Percentiles rank a stretch among this genome's conserved stretches.
These are phyloP conservation scores for Macrophomina tecta DNA, from an alignment of 2,329 filamentous ascomycete genomes.

Conservation along the genomic window DNA sequence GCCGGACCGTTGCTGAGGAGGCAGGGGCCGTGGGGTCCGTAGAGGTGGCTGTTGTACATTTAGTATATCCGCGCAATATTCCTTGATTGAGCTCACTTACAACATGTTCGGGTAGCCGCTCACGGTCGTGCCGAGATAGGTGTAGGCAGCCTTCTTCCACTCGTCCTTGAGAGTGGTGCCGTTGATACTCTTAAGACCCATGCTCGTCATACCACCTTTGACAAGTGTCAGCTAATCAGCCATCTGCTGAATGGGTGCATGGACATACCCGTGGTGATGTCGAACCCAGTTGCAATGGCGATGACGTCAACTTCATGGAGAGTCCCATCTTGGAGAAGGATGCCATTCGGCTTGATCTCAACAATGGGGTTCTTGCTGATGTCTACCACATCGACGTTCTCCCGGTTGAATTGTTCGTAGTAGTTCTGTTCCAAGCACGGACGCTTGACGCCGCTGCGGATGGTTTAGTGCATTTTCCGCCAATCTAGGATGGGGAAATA, in stretches of 20 bases:
- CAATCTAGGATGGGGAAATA: not conserved
- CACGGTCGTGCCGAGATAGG: conserved; percentile 51
- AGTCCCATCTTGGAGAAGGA: conserved; percentile 38
- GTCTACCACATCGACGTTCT: conserved; percentile 52
- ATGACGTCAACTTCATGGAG: conserved; percentile 42
- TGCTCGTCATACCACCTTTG: conserved; percentile 50
- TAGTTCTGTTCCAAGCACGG: conserved; percentile 55
- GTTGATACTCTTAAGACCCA: conserved; percentile 45
- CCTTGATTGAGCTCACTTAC: conserved; percentile 29
- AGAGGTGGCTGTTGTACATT: conserved; percentile 35
- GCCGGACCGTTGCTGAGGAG: conserved; percentile 51
- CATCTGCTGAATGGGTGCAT: conserved; percentile 46
- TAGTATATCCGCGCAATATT: not conserved
- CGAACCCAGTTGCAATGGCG: conserved; percentile 43
- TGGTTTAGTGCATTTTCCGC: not conserved
- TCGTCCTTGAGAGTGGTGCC: conserved; percentile 45
- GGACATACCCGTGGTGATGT: conserved; percentile 48
- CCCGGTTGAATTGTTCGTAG: conserved; percentile 53
- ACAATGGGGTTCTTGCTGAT: conserved; percentile 50
- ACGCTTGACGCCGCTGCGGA: conserved; percentile 48
- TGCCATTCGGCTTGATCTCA: conserved; percentile 38
- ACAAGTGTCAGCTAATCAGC: conserved; percentile 52
- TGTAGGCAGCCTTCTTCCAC: conserved; percentile 50
- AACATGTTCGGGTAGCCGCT: conserved; percentile 48
- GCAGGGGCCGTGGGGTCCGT: conserved; percentile 52